Base-by-base conservation (phyloP, 2,329 filamentous ascomycete species). In the Ceratocystis alfenasii region DNA sequence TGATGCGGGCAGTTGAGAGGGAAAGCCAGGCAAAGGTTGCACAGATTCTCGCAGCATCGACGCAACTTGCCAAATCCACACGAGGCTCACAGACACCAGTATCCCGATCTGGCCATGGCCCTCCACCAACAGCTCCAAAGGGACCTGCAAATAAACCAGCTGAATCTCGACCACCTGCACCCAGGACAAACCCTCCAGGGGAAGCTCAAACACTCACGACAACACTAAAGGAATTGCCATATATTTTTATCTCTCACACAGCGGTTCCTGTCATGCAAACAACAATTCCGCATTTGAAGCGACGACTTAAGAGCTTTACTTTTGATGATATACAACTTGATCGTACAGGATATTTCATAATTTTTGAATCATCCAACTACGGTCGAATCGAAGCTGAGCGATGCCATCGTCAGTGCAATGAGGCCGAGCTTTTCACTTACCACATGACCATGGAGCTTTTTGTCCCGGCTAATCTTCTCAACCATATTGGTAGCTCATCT, bases 251-350 rank as follows among this genome's bases (percentile, higher is more conserved):
- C 66, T 82, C 90, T n/a, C 84, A 89, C 70, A 83, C 86, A 68
- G 91, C 88, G 70, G 93, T 99, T 1, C 94, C 94, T 1, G 88
- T 95, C 12, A 84, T 96, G 72, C 81, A 83, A 41, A 88, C 90
- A 28, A 97, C 93, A 0, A 84, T 96, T 66, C 85, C 88, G 3
- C 94, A 99, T 76, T 82, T 99, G 77, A 90, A 90, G 76, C 95
- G 93, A 75, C 84, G 93, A 63, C 79, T 97, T 65, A 94, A 93
- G 75, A 85, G 86, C 63, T 96, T 89, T 73, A 80, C 84, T 67
- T 90, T 92, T 76, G 86, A 89, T 69, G 86, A 91, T 62, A 87
- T 99, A 63, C 84, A 90, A 44, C 85, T 89, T 68, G 94, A 99
- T 74, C 84, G 84, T 67, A 87, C 85, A 0, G 94, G 94, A 0